A percentile compares a stretch with the other conserved stretches of the same genome.
phyloP scores from a whole-genome alignment of 345 rosid genomes.

The Eucalyptus urophylla region DNA sequence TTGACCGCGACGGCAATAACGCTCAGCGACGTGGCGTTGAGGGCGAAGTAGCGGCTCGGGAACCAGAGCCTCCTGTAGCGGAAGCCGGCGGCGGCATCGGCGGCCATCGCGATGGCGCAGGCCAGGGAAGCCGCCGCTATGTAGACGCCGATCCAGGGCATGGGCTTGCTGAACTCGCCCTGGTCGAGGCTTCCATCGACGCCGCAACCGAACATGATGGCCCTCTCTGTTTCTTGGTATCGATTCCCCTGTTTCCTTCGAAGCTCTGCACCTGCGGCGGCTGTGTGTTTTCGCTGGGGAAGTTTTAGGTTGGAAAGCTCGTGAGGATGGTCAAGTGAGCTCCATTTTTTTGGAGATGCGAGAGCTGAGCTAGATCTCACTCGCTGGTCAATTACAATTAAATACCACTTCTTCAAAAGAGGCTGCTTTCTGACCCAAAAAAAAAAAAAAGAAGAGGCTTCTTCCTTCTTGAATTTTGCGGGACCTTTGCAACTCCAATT shows the following conservation, averaged over 20 bases:
- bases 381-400: too few species aligned
- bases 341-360: not conserved
- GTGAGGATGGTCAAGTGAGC: not conserved
- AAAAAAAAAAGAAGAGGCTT: too few species aligned
- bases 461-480: not conserved
- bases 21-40: conserved; percentile 79
- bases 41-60: conserved; percentile 55
- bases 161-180: conserved; percentile 47
- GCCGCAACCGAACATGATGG: conserved; percentile 37
- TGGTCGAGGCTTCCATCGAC: conserved; percentile 50
- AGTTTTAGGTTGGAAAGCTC: not conserved
- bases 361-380: too few species aligned
- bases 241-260: not conserved
- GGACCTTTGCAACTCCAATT: not conserved
- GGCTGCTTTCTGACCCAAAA: too few species aligned
- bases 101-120: conserved; percentile 67
- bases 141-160: conserved; percentile 84
- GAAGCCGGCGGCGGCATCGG: conserved; percentile 51
- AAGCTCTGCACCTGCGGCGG: not conserved
- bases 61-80: conserved; percentile 58
- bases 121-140: conserved; percentile 61
- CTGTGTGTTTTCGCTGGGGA: not conserved
- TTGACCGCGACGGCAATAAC: conserved; percentile 58
- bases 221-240: not conserved
- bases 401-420: not conserved